Evolutionary conservation across 768 basidiomycete species (phyloP), one percentile per base, ranked within the genome.

Genomic region (Suillus spraguei): DNA sequence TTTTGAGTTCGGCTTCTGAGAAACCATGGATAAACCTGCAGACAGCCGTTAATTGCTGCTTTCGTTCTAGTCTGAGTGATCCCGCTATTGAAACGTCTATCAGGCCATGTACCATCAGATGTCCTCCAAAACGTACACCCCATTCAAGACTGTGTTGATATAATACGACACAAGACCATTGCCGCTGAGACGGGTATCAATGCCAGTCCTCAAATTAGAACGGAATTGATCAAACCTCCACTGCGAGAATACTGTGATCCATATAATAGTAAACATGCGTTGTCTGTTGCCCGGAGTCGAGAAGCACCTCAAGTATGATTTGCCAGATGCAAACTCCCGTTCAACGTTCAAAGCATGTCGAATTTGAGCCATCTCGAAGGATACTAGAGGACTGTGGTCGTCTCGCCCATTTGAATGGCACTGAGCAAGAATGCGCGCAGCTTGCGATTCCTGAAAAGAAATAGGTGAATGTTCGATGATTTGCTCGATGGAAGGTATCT

Each of bases 141-240:
- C 82, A 52, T 86, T 81, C 53, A 92, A 74, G 5, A 91, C 83
- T 17, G 87, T 75, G 66, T 88, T 85, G 67, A 92, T 88, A 70
- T 92, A 92, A 73, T 89, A 91, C 1, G 87, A 88, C 1, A 89
- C 84, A 38, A 91, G 76, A 17, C 88, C 89, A 60, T 89, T 90
- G 2, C 88, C 88, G 59, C 87, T 86, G 63, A 41, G 28, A 13
- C 46, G 38, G n/a, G 20, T 6, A 4, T 53, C 33, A 65, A 22
- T 47, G 2, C 24, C 60, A 32, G 33, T n/a, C 36, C 36, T 17
- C 38, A 22, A 47, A 53, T 35, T 5, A 66, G 5, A 33, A 36
- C 22, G 32, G 60, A 47, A 32, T 22, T n/a, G 28, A 7, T 60
- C 78, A 50, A 59, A 86, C 85, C 85, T 87, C 91, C 89, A 92